Conservation (phyloP, 1,284 basidiomycete genomes). For the Jaminaea rosea region DNA sequence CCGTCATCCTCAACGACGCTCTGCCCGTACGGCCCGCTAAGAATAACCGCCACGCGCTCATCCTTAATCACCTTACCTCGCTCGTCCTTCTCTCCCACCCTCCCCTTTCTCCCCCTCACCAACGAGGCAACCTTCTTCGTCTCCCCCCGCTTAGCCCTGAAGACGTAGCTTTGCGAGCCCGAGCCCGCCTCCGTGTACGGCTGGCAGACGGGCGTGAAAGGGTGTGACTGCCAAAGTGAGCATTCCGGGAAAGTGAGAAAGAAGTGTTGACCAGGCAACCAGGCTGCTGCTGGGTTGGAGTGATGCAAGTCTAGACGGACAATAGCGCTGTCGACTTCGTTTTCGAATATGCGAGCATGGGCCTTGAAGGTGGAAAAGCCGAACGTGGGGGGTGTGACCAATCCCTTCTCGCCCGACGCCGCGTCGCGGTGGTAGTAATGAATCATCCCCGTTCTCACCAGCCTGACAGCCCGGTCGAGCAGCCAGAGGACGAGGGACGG, state of each 20-base stretch:
- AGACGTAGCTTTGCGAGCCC: constrained; percentile 8
- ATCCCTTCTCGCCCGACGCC: no score
- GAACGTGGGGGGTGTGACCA: constrained; percentile 2
- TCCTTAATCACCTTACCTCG: not conserved
- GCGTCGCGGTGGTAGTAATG: no score
- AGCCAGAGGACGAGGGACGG: constrained; percentile 13
- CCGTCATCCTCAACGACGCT: constrained; percentile 1
- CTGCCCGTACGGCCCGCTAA: constrained; percentile 15
- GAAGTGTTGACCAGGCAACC: constrained; percentile 15
- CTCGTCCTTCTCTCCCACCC: no score
- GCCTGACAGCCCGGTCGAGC: constrained; percentile 7
- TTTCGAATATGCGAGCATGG: not conserved
- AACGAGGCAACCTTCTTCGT: constrained; percentile 10
- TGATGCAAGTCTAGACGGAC: constrained; percentile 14
- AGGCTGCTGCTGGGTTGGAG: constrained; percentile 8
- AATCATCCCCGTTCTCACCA: constrained; percentile 5
- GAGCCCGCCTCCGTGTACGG: constrained; percentile 1
- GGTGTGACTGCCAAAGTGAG: constrained; percentile 17
- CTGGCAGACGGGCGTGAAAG: constrained; percentile 12
- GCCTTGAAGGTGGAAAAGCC: constrained; percentile 9
- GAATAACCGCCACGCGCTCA: constrained; percentile 6
- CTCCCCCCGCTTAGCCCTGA: constrained; percentile 13
- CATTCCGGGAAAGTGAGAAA: constrained; percentile 12
- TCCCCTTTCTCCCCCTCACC: no score
- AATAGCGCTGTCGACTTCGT: constrained; percentile 11